Conservation (phyloP, 1,284 basidiomycete species). For the Leucoagaricus sp. region DNA sequence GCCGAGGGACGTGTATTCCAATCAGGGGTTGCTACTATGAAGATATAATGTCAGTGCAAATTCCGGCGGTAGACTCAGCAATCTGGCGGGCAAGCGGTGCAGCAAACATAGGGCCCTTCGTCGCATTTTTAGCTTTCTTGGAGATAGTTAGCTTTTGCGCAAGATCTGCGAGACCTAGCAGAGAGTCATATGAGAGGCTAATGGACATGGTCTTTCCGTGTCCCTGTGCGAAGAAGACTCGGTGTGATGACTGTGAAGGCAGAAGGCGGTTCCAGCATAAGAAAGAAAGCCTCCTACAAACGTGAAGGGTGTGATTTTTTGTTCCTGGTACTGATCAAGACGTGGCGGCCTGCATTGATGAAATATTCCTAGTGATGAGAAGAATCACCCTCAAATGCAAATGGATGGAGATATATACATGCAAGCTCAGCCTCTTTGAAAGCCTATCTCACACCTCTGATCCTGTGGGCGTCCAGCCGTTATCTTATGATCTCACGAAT, state of each 20-base stretch:
- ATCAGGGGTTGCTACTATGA: too few species aligned
- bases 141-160: background rate
- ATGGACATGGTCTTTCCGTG: background rate
- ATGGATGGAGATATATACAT: too few species aligned
- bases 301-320: too few species aligned
- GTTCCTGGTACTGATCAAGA: too few species aligned
- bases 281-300: background rate
- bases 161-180: background rate
- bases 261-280: background rate
- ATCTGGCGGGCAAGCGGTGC: background rate
- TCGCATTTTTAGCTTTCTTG: background rate
- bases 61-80: background rate
- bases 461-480: too few species aligned
- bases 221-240: background rate
- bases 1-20: background rate
- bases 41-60: background rate
- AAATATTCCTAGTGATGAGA: too few species aligned
- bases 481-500: too few species aligned
- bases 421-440: too few species aligned
- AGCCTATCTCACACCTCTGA: too few species aligned
- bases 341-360: too few species aligned
- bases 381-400: too few species aligned
- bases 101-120: background rate
- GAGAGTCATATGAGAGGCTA: background rate
- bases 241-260: background rate